phyloP scores from a whole-genome alignment of 2,329 filamentous ascomycete species.

The Neofusicoccum sp. region DNA sequence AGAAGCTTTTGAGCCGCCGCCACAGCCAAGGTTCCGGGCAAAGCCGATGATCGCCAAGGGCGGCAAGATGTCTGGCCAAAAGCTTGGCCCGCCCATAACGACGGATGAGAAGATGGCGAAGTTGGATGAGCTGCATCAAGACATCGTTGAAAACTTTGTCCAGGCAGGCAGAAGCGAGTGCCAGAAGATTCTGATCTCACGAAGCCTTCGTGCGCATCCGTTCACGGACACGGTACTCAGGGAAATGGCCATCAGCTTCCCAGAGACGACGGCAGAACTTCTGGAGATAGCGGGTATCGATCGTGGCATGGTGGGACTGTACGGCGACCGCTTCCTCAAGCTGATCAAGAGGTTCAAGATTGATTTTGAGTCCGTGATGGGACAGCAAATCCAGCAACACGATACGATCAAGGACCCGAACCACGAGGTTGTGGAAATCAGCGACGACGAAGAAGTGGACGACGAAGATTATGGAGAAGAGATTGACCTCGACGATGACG shows the following conservation, averaged over 20 bases:
- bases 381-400: conserved; percentile 27
- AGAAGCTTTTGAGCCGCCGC: conserved; percentile 49
- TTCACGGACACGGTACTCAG: conserved; percentile 70
- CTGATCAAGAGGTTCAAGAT: conserved; percentile 52
- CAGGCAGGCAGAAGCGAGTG: conserved; percentile 59
- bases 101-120: conserved; percentile 53
- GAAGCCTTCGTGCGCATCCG: conserved; percentile 55
- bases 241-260: conserved; percentile 71
- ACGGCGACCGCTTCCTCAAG: conserved; percentile 61
- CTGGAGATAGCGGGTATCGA: conserved; percentile 62
- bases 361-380: conserved; percentile 33
- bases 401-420: conserved; percentile 43
- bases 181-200: conserved; percentile 60
- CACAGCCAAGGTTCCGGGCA: conserved; percentile 20
- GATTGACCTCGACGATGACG: conserved; percentile 1
- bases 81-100: conserved; percentile 59
- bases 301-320: conserved; percentile 58
- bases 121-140: conserved; percentile 60
- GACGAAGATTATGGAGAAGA: conserved; percentile 11
- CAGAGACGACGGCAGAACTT: conserved; percentile 62
- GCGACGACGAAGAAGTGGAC: conserved; percentile 31
- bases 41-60: not conserved
- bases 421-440: conserved; percentile 33
- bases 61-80: conserved; percentile 24
- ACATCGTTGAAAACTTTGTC: conserved; percentile 65